Base-by-base conservation (phyloP, 495 filamentous ascomycete species). In the Xylaria telfairii region DNA sequence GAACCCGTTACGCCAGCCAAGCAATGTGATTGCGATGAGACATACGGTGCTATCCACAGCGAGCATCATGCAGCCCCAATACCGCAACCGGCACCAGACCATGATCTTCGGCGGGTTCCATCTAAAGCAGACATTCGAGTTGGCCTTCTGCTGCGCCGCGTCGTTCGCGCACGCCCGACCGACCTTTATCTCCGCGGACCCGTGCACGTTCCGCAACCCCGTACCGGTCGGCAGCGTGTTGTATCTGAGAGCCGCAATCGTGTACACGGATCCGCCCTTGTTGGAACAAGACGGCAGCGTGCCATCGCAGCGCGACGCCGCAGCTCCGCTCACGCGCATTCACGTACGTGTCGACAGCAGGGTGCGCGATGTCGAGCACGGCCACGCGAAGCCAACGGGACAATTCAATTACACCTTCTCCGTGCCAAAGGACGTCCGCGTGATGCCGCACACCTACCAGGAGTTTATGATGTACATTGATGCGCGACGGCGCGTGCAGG, bases 21-120 rank as follows among this genome's bases (percentile, higher is more conserved):
- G 81, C 28, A 91, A 91, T 74, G 86, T 89, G 7, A 77, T 90
- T 66, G 87, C 85, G 77, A 95, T 95, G 92, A 82, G 85, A 39
- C 81, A 83, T 39, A 93, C 92, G 0, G 83, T 83, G 28, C 84
- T 95, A 34, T 86, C 88, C 67, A 91, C 90, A 1, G 90, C 92
- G 6, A 87, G 87, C 74, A 93, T 96, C 68, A 96, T 96, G 93
- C 92, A 95, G 74, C 93, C 93, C 4, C 93, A 95, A 79, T 89
- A 93, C 76, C 90, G 93, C 42, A 95, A 95, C 79, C 84, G 92
- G 3, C 92, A 95, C 81, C 91, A 92, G 74, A 94, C 94, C 83
- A 94, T 94, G 92, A 94, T 96, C 62, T 96, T 95, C 75, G 93
- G 93, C 28, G 93, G 93, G 24, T 95, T 93, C 78, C 87, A 95